Evolutionary conservation across 352 stramenopile species (phyloP), one percentile per base, ranked within the genome.

Genomic region (Globisporangium nunn): DNA sequence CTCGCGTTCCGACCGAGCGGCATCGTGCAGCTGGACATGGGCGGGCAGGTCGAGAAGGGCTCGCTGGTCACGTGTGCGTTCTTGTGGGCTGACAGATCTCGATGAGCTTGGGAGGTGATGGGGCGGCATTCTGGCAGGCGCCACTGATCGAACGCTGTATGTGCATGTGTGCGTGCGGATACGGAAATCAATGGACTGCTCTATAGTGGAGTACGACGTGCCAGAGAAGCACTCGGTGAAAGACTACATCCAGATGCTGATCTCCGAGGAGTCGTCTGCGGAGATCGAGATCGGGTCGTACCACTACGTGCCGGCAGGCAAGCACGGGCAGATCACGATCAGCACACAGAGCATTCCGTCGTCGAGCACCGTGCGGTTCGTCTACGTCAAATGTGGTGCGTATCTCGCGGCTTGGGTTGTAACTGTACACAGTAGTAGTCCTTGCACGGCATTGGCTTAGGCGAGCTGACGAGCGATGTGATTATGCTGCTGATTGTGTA

Each of bases 211-310:
- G 37, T 89, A 81, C 52, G 77, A 89, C 41, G 80, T 85, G 0
- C 85, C 85, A 11, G 85, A 86, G 58, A 87, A 71, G 14, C 85
- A 95, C 71, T 95, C 82, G 6, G 56, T 72, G 28, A 93, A 90
- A 56, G 85, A 95, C 58, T 95, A 95, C 61, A 87, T 95, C 46
- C 85, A 95, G 52, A 70, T 95, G 40, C 63, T 94, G 6, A 84
- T 88, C 39, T 91, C 81, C 2, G 62, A 85, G 44, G 78, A 90
- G 70, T 71, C 84, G 43, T 87, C 81, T 18, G 55, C 68, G 2
- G 81, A 91, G 48, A 75, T 94, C 33, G 67, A 91, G 55, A 91
- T 70, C n/a, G 80, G 81, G 0, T 85, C 81, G 14, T 87, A 89
- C 58, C 81, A 94, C 51, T 81, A 83, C 40, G 81, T 94, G 0